These are phyloP conservation scores for Saturnispora quitensis DNA, from an alignment of 805 yeast genomes.

Conservation along the genomic window DNA sequence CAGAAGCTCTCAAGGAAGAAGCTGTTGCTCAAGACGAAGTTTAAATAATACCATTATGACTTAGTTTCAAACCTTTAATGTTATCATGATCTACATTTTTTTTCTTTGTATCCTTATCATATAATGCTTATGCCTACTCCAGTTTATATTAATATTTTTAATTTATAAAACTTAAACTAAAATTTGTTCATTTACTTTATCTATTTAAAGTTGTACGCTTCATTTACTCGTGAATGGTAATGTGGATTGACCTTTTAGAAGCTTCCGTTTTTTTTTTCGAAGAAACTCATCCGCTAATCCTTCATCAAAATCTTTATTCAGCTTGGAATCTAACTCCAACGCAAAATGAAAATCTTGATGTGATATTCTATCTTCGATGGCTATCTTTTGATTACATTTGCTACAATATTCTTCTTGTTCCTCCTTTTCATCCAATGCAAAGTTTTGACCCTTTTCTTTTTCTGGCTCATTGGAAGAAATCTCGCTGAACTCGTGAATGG, in stretches of 20 bases:
- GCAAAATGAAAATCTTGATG: slow-evolving; percentile 27
- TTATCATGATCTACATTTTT: background rate
- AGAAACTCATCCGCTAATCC: slow-evolving; percentile 2
- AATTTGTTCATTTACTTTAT: background rate
- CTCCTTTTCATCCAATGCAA: background rate
- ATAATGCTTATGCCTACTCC: slow-evolving; percentile 1
- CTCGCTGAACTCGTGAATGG: background rate
- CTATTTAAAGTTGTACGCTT: background rate
- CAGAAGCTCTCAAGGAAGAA: background rate
- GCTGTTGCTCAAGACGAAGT: background rate
- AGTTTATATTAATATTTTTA: background rate
- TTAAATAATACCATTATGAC: background rate
- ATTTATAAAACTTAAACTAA: background rate
- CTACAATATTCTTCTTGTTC: slow-evolving; percentile 8
- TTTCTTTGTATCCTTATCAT: background rate
- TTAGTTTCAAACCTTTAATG: background rate
- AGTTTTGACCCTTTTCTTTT: background rate
- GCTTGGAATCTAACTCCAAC: slow-evolving; percentile 12
- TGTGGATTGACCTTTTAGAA: slow-evolving; percentile 4
- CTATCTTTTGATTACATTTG: slow-evolving; percentile 12
- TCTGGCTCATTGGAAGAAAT: background rate
- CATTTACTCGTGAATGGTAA: background rate
- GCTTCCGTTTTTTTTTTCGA: background rate
- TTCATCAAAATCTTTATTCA: slow-evolving; percentile 13
- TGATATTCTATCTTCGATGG: slow-evolving; percentile 8